Evolutionary conservation across 352 stramenopile species (phyloP), one percentile per base, ranked within the genome.

Genomic region (Phytophthora chlamydospora): DNA sequence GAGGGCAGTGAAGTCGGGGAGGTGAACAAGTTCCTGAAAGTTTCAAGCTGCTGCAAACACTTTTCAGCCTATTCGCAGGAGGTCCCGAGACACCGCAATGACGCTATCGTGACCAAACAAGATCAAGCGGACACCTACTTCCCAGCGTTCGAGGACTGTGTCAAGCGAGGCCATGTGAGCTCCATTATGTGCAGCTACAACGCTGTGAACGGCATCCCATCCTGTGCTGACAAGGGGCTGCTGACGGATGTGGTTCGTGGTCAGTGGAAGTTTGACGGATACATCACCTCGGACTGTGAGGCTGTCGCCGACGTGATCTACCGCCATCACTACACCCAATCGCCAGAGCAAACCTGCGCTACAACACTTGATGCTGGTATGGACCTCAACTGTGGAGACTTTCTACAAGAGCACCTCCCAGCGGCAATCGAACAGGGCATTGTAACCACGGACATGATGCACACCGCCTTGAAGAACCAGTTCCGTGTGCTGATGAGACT

Each of bases 181-280:
- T 80, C 83, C 9, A 65, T 98, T 39, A 98, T 98, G 96, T 98
- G 95, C 71, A 96, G 82, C 47, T 98, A 98, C 75, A 98, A 98
- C 56, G 83, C 88, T 11, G 78, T 98, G 27, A 98, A 98, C 66
- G 91, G 93, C 5, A 72, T 97, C 16, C 96, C 96, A 1, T 73
- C 87, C 12, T 98, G 96, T 68, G 88, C 92, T 6, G 91, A 97
- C 65, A 68, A 73, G n/a, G 60, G 75, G 5, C 62, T 98, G 1
- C 57, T 98, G 29, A 90, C 84, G 0, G 74, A 78, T 21, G 32
- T 90, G 6, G 66, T 97, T n/a, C 80, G 94, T n/a, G 65, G 74
- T 2, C 51, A 78, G 49, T 98, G 93, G 94, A 74, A 82, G 12
- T 97, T 97, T 60, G 76, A 96, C 50, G 94, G 90, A 21, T 98